A percentile compares a stretch with the other conserved stretches of the same genome.
Evolutionary conservation across 1,139 yeast species (phyloP).

Genomic region (Suhomyces panamericanus): DNA sequence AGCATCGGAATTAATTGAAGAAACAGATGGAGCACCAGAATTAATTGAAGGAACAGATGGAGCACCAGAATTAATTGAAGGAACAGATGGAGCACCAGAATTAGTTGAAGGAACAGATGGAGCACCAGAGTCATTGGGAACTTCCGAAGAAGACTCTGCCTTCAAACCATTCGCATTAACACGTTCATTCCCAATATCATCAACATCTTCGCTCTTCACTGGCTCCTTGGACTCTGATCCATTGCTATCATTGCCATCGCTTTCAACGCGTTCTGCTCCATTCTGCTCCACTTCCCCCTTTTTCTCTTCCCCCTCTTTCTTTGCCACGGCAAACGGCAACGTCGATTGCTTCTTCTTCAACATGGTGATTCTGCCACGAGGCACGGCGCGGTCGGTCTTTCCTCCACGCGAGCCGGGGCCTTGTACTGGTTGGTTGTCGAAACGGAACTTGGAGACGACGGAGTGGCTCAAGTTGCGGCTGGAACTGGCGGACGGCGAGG

Average conservation of each 20-base stretch:
- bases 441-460: constrained; percentile 36
- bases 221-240: background rate
- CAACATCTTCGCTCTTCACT: background rate
- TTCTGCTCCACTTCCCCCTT: background rate
- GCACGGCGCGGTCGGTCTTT: constrained; percentile 21
- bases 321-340: constrained; percentile 7
- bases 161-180: background rate
- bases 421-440: constrained; percentile 39
- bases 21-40: too few relatives aligned
- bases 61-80: too few relatives aligned
- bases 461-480: constrained; percentile 34
- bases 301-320: background rate
- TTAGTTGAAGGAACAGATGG: too few relatives aligned
- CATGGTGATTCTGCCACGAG: constrained; percentile 32
- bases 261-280: too few relatives aligned
- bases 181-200: background rate
- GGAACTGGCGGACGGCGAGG: constrained; percentile 29
- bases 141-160: background rate
- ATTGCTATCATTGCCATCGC: too few relatives aligned
- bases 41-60: too few relatives aligned
- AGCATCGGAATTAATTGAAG: too few relatives aligned
- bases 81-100: too few relatives aligned
- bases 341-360: constrained; percentile 11
- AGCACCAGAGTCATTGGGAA: too few relatives aligned
- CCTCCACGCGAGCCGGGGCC: constrained; percentile 52